Evolutionary conservation across 2,329 filamentous ascomycete genomes (phyloP), one percentile per base, ranked within the genome.

Genomic region (Fusarium aywerte): DNA sequence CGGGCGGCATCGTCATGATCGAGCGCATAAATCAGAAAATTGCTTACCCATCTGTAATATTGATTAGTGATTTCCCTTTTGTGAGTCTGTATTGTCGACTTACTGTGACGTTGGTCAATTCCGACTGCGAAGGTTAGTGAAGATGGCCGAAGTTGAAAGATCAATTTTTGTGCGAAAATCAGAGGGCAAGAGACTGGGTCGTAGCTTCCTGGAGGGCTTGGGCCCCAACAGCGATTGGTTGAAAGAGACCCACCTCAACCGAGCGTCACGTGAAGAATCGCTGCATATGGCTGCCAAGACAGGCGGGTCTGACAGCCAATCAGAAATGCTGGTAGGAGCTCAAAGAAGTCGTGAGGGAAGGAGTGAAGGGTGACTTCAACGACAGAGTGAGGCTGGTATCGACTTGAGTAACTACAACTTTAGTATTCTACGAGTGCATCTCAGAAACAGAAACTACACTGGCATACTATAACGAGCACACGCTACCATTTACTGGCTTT

Each of bases 31-130:
- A 67, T 70, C 61, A 61, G 62, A 62, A 76, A 65, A 62, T 32
- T 73, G 77, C 86, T 88, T 88, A 89, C 86, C 86, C 86, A 88
- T 89, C 86, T 88, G 77, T 68, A 67, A 67, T 57, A 39, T 66
- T 71, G 70, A 78, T 84, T 76, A 84, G 81, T 76, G 9, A 71
- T 56, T 55, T 63, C 57, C 27, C 57, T 67, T 58, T 35, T 42
- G 78, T 79, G 73, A 79, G 74, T 77, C 70, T 60, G 61, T 58
- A 60, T 57, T 68, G 57, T 47, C 52, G 67, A 83, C 83, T 80
- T 81, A 85, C 83, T 80, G 76, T 84, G 81, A 81, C 78, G 75
- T 76, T 81, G 76, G 80, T 80, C 73, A 73, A 74, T 81, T 80
- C 69, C 79, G 77, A 81, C 77, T 78, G 75, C 77, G 76, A 79